Conservation (phyloP, 495 filamentous ascomycete species). For the Daldinia loculata region DNA sequence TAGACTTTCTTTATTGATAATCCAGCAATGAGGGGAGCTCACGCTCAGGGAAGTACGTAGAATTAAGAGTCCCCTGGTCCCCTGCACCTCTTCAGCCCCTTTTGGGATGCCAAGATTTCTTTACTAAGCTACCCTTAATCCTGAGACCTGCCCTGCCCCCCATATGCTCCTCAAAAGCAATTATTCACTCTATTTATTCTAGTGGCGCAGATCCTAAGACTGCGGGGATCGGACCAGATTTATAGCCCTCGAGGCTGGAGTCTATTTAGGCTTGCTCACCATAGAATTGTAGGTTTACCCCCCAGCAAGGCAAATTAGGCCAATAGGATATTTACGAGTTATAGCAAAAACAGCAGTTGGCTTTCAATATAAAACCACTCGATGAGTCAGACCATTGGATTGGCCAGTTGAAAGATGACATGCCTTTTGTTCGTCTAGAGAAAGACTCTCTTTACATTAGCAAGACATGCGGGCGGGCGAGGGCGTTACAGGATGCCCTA, state of each 20-base stretch:
- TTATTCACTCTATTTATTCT: not conserved
- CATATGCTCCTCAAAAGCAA: not conserved
- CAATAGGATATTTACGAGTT: slow-evolving; percentile 11
- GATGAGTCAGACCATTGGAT: slow-evolving; percentile 38
- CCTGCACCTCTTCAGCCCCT: too few relatives aligned
- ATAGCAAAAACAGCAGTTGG: slow-evolving; percentile 47
- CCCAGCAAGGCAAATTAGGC: too few relatives aligned
- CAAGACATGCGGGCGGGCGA: slow-evolving; percentile 44
- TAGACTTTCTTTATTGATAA: slow-evolving; percentile 42
- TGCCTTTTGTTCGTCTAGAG: slow-evolving; percentile 38
- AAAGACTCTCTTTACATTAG: slow-evolving; percentile 44
- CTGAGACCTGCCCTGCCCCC: not conserved
- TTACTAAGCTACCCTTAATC: not conserved
- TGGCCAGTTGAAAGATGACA: slow-evolving; percentile 37
- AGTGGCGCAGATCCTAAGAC: slow-evolving; percentile 49
- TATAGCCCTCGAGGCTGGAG: slow-evolving; percentile 46
- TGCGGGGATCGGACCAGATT: slow-evolving; percentile 43
- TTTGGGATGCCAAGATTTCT: not conserved
- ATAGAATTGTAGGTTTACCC: slow-evolving; percentile 41
- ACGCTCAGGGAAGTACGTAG: slow-evolving; percentile 44
- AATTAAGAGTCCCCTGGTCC: not conserved
- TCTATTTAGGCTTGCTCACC: slow-evolving; percentile 47
- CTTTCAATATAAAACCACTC: slow-evolving; percentile 35
- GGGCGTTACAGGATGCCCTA: slow-evolving; percentile 33
- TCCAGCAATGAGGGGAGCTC: slow-evolving; percentile 33